phyloP scores from a whole-genome alignment of 2,329 filamentous ascomycete genomes.

The Cordyceps javanica region DNA sequence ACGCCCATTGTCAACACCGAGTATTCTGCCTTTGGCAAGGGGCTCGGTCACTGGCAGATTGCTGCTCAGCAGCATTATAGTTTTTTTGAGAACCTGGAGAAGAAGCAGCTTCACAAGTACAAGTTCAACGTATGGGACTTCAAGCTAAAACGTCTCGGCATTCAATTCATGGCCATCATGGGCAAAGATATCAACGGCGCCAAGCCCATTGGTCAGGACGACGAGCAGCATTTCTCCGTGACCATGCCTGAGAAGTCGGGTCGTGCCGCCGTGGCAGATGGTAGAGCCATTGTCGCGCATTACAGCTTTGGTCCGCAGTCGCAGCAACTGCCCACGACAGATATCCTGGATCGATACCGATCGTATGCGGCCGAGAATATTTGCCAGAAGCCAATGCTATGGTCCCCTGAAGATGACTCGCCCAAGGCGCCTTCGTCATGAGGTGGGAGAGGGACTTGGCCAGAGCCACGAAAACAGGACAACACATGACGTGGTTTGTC shows the following conservation, averaged over 20 bases:
- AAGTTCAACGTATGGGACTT: slow-evolving; percentile 45
- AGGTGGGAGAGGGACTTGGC: not conserved
- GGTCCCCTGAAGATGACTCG: slow-evolving; percentile 18
- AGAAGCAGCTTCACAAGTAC: slow-evolving; percentile 37
- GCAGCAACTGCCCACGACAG: slow-evolving; percentile 39
- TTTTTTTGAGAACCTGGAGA: slow-evolving; percentile 44
- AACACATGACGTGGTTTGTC: not conserved
- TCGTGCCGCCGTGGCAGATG: slow-evolving; percentile 43
- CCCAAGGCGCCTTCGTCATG: not conserved
- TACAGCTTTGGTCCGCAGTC: slow-evolving; percentile 41
- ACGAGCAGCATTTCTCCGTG: slow-evolving; percentile 40
- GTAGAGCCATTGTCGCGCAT: slow-evolving; percentile 46
- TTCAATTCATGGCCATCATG: slow-evolving; percentile 48
- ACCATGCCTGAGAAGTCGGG: slow-evolving; percentile 32
- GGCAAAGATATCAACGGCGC: slow-evolving; percentile 44
- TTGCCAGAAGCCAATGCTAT: slow-evolving; percentile 31
- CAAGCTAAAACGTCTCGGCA: slow-evolving; percentile 43
- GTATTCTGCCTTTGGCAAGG: slow-evolving; percentile 39
- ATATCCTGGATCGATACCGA: slow-evolving; percentile 47
- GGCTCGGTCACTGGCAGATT: slow-evolving; percentile 44
- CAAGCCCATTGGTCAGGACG: slow-evolving; percentile 37
- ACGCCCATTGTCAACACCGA: slow-evolving; percentile 43
- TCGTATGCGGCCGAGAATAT: slow-evolving; percentile 47
- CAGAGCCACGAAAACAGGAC: not conserved
- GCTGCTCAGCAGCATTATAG: slow-evolving; percentile 43